Evolutionary conservation across 768 basidiomycete species (phyloP), one percentile per base, ranked within the genome.

Genomic region (Boletus sp.): DNA sequence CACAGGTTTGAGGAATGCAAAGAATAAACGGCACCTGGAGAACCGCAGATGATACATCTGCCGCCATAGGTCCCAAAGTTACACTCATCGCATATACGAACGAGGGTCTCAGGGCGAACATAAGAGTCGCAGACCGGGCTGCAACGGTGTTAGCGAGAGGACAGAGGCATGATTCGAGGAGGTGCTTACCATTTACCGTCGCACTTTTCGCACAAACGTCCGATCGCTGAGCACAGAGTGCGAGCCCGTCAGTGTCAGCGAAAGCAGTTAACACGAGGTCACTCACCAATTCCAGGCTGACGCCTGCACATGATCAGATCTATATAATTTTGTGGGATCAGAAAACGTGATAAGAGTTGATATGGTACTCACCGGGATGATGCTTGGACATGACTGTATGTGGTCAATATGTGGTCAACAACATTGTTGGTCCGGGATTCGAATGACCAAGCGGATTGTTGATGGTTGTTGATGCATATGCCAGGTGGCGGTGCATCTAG

Each of bases 91-190:
- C 97, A 99, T 64, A 98, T 98, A 60, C 96, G 85, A 56, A 98
- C 97, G 62, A 98, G 82, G 24, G 96, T 98, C 76, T 96, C 95
- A 66, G 97, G 97, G 65, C 97, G 85, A 60, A 99, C 97, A 76
- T 98, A 98, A 55, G 96, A 98, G 78, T 99, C 96, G 78, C 96
- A 99, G 45, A 98, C 92, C 9, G 96, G 96, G 73, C 96, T 99
- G 5, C 41, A 39, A 35, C 29, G 28, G 54, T 46, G n/a, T 61
- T 7, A 55, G 36, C 0, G 6, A 39, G 30, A 29, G 28, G 12
- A n/a, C 24, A 4, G 14, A 32, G 5, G 17, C 29, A 9, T 12
- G 42, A 24, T 5, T 12, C 12, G 28, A 50, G 45, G 41, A 10
- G 29, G 44, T 44, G 70, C 87, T 58, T 66, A 97, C 96, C 97